Base-by-base conservation (phyloP, 2,329 filamentous ascomycete genomes). In the Hypoxylon sp. region DNA sequence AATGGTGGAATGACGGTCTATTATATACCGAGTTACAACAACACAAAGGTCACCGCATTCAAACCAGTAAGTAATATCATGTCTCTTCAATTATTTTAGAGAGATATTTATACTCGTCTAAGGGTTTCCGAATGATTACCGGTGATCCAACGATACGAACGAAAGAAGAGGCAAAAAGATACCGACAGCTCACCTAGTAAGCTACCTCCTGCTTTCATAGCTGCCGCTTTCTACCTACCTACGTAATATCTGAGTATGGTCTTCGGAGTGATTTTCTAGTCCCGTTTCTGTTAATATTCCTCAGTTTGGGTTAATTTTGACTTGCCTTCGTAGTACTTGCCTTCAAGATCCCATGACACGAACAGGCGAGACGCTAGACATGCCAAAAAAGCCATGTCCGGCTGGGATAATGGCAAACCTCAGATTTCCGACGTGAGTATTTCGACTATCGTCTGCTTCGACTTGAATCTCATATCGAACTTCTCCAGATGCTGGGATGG, bases 401-500 rank as follows among this genome's bases (percentile, higher is more conserved):
- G 73, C 73, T 3, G 77, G 76, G 8, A 79, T 78, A 57, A 78
- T 82, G 75, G 78, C 82, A 39, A 82, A 82, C 42, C 78, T 81
- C 66, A 79, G 80, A 14, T 83, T 84, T 75, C 83, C 82, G 22
- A 80, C 78, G 71, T 73, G 35, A 46, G 69, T 55, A 13, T 5
- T 3, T n/a, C 44, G 35, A 29, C 8, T 53, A 3, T 8, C 14
- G 1, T 9, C 3, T 29, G 8, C 8, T 44, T 22, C 5, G 2
- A 13, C n/a, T 3, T 1, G n/a, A 42, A 10, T 35, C 19, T 4
- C 8, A 11, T 53, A 19, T 47, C 44, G 3, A 44, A 11, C 14
- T 10, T 2, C 48, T 31, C 4, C 17, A 73, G 71, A 3, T 87
- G 85, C 78, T 87, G 86, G 85, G 80, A 87, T 60, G 86, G 85